Conservation (phyloP, 805 yeast genomes). For the Metschnikowia lachancei region DNA sequence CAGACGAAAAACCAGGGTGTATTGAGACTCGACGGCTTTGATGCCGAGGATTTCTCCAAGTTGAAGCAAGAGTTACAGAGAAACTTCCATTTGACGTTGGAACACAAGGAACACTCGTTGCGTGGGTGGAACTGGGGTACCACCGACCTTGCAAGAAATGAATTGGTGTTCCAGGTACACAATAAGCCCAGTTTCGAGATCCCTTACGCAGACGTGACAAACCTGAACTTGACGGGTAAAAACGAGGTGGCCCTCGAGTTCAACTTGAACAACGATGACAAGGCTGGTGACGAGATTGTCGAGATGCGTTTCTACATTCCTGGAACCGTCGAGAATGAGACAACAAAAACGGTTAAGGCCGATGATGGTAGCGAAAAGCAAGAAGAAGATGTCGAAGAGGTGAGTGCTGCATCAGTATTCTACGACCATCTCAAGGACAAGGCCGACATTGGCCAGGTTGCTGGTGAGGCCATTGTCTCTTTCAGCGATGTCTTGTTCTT, state of each 20-base stretch:
- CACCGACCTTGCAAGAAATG: slow-evolving; percentile 87
- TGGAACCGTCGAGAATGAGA: slow-evolving; percentile 64
- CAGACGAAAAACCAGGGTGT: slow-evolving; percentile 89
- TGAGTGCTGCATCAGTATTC: slow-evolving; percentile 77
- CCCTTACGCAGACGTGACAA: slow-evolving; percentile 75
- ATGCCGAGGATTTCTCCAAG: slow-evolving; percentile 72
- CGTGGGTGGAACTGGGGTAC: slow-evolving; percentile 99
- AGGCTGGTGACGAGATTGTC: slow-evolving; percentile 92
- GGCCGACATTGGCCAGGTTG: slow-evolving; percentile 90
- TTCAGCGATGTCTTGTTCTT: slow-evolving; percentile 87
- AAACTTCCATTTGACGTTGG: slow-evolving; percentile 68
- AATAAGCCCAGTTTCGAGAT: slow-evolving; percentile 90
- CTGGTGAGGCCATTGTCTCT: slow-evolving; percentile 93
- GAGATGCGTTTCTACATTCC: slow-evolving; percentile 94
- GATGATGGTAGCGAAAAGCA: slow-evolving; percentile 31
- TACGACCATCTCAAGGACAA: slow-evolving; percentile 88
- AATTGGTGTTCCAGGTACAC: slow-evolving; percentile 78
- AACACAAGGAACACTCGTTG: slow-evolving; percentile 83
- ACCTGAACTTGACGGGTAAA: slow-evolving; percentile 86
- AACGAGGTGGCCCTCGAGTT: slow-evolving; percentile 92
- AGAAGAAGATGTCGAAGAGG: slow-evolving; percentile 43
- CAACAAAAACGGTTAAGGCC: slow-evolving; percentile 29
- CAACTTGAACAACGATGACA: slow-evolving; percentile 54
- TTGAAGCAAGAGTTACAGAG: slow-evolving; percentile 82
- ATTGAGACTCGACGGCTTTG: slow-evolving; percentile 88